phyloP scores from a whole-genome alignment of 2,329 filamentous ascomycete genomes.

The Sporothrix sp. region DNA sequence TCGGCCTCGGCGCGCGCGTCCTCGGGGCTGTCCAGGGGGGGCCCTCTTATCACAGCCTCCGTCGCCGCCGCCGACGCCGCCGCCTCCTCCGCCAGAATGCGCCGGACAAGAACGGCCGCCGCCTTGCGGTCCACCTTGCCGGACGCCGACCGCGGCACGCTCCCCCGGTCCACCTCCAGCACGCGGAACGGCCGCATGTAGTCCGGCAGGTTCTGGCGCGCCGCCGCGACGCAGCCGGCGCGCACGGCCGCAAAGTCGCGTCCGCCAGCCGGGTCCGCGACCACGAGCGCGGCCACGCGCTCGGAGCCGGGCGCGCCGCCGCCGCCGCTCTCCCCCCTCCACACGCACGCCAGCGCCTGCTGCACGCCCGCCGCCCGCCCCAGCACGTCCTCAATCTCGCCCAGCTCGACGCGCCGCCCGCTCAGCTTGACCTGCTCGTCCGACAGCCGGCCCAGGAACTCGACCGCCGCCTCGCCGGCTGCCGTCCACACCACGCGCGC shows the following conservation, averaged over 20 bases:
- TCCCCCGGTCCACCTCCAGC: slow-evolving; percentile 35
- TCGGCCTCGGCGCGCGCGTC: neutral
- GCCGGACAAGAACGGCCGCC: neutral
- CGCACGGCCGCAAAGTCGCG: slow-evolving; percentile 22
- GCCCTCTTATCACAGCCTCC: no score
- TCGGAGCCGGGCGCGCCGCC: slow-evolving; percentile 13
- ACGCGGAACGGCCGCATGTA: slow-evolving; percentile 53
- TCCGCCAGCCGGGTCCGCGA: slow-evolving; percentile 36
- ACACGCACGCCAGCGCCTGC: slow-evolving; percentile 16
- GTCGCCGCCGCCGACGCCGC: no score
- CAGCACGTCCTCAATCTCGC: slow-evolving; percentile 24
- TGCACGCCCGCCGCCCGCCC: slow-evolving; percentile 11
- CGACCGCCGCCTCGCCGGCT: slow-evolving; percentile 26
- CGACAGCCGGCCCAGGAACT: slow-evolving; percentile 42
- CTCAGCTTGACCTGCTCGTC: slow-evolving; percentile 56
- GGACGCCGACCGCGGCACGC: slow-evolving; percentile 48
- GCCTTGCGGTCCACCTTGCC: slow-evolving; percentile 41
- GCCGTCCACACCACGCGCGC: slow-evolving; percentile 14
- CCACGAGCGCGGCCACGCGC: slow-evolving; percentile 39
- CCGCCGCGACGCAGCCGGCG: slow-evolving; percentile 29
- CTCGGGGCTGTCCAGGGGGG: neutral
- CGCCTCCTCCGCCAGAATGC: neutral
- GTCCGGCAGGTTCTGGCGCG: slow-evolving; percentile 43
- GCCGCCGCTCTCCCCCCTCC: neutral
- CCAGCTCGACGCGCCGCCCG: slow-evolving; percentile 52